Evolutionary conservation across 108 stramenopile species (phyloP).

Genomic region (Chaetoceros tenuissimus): DNA sequence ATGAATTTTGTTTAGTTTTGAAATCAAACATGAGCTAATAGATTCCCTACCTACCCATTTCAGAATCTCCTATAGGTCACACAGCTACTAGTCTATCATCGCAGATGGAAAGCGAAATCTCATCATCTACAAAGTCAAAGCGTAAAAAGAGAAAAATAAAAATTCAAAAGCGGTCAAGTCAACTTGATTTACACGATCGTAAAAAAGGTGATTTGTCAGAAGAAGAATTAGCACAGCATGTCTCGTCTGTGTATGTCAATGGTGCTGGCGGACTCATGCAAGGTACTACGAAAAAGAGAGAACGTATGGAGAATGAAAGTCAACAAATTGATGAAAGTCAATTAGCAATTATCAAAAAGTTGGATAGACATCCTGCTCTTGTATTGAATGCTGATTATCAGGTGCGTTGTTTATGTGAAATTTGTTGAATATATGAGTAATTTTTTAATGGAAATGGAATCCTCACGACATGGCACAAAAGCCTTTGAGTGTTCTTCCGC

Average conservation of each 20-base stretch:
- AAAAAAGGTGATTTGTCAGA: too few relatives aligned
- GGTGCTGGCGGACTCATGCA: conserved; percentile 1
- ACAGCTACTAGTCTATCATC: too few relatives aligned
- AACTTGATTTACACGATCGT: too few relatives aligned
- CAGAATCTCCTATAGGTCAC: too few relatives aligned
- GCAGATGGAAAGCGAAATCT: too few relatives aligned
- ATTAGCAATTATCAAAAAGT: conserved; percentile 17
- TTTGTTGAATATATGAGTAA: not conserved
- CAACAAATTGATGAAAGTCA: not conserved
- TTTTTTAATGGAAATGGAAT: conserved; percentile 4
- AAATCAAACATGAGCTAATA: too few relatives aligned
- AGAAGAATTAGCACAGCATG: conserved; percentile 20
- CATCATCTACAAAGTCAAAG: too few relatives aligned
- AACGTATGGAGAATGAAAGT: not conserved
- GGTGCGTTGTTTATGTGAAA: conserved; percentile 17
- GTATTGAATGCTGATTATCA: conserved; percentile 84
- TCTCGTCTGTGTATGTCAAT: conserved; percentile 5
- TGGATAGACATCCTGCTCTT: conserved; percentile 59
- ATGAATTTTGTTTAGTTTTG: too few relatives aligned
- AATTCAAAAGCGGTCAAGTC: too few relatives aligned
- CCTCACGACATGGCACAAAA: conserved; percentile 7
- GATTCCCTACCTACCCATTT: too few relatives aligned
- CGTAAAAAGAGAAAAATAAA: too few relatives aligned
- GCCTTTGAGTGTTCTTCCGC: conserved; percentile 60
- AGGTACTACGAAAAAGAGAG: not conserved